Evolutionary conservation across 805 yeast species (phyloP), one percentile per base, ranked within the genome.

Genomic region (Candida sonorensis): DNA sequence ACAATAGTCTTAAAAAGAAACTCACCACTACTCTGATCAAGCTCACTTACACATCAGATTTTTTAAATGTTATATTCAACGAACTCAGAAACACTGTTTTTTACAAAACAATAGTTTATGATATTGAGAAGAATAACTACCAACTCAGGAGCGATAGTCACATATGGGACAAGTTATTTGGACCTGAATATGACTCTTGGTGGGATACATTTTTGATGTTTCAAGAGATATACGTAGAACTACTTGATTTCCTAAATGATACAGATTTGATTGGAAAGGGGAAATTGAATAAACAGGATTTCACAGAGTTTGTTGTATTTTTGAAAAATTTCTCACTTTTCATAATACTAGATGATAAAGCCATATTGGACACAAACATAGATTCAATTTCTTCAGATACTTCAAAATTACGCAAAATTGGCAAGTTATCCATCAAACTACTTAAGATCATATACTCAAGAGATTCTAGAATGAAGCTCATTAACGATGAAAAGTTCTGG

Each of bases 211-310:
- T 81, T 2, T 63, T 59, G 27, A 49, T 78, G 1, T 70, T 77
- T 37, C 64, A 79, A 36, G 85, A 81, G 41, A 48, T 81, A 8
- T 68, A 76, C 38, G 75, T 86, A 1, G 80, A 77, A 45, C 72
- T 82, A 72, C 54, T 82, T 26, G 67, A 74, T 17, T 74, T 82
- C 7, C 69, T 83, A 2, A 79, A 75, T 41, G 94, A 83, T 47
- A 56, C 61, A 9, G 88, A 78, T 42, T 55, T 78, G 29, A 67
- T 71, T 34, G 53, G 50, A 9, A 58, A 53, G 6, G 66, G 66
- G 14, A 61, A 72, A 21, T 52, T 77, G 11, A 44, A 56, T 5
- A 41, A 49, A 31, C 61, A 46, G 3, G 65, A 66, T 27, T 67
- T 70, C 12, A 36, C 40, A 3, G 45, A 55, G 0, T 62, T 79